Percentiles rank a stretch among this genome's conserved stretches.
These are phyloP conservation scores for Zangia roseola DNA, from an alignment of 768 basidiomycete genomes.

Conservation along the genomic window DNA sequence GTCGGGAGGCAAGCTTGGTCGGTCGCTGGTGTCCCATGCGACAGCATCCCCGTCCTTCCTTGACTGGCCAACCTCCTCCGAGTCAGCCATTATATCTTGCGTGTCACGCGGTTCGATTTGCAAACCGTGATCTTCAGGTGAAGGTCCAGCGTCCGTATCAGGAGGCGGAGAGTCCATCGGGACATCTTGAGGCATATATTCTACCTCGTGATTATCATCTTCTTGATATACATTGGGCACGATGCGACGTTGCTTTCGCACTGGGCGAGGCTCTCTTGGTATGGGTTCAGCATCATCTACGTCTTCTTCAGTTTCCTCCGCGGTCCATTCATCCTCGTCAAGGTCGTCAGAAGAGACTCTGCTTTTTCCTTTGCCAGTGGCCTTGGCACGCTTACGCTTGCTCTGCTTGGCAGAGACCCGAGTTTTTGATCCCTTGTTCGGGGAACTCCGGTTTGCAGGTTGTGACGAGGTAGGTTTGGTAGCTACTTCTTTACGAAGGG, in stretches of 20 bases:
- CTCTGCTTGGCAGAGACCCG: constrained; percentile 8
- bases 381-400: constrained; percentile 37
- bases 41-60: not conserved
- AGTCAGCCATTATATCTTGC: not conserved
- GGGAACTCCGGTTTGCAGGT: not conserved
- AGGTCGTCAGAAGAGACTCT: constrained; percentile 26
- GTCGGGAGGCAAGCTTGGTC: not conserved
- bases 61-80: not conserved
- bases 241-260: constrained; percentile 32
- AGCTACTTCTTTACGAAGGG: constrained; percentile 18
- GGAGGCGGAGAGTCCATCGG: constrained; percentile 13
- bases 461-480: constrained; percentile 14
- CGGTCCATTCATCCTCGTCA: constrained; percentile 24
- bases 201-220: constrained; percentile 19
- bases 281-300: constrained; percentile 10
- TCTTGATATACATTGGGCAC: constrained; percentile 27
- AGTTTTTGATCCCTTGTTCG: constrained; percentile 23
- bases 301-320: constrained; percentile 21
- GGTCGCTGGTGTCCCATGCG: not conserved
- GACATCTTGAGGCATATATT: constrained; percentile 10
- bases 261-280: constrained; percentile 24
- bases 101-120: constrained; percentile 1
- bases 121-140: not conserved
- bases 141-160: not conserved
- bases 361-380: constrained; percentile 33